phyloP scores from a whole-genome alignment of 2,329 filamentous ascomycete species.

The Epichloe sylvatica region DNA sequence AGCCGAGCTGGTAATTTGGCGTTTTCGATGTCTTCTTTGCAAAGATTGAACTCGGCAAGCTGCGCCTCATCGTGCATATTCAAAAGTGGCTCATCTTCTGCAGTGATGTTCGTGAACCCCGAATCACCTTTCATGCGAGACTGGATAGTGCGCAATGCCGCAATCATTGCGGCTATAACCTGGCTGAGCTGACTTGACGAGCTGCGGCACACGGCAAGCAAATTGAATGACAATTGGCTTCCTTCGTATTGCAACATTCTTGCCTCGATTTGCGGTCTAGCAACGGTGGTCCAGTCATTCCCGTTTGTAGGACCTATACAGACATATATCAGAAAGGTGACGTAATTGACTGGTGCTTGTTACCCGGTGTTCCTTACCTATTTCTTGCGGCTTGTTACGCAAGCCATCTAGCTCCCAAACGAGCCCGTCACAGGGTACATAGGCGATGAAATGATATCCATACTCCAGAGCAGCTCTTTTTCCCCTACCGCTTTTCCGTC shows the following conservation, averaged over 20 bases:
- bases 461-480: conserved; percentile 39
- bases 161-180: conserved; percentile 30
- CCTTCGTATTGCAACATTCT: conserved; percentile 56
- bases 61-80: conserved; percentile 10
- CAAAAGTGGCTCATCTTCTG: conserved; percentile 11
- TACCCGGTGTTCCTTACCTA: conserved; percentile 14
- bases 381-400: conserved; percentile 46
- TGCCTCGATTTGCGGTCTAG: conserved; percentile 47
- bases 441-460: conserved; percentile 80
- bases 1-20: conserved; percentile 9
- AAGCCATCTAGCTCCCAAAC: conserved; percentile 88
- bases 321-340: neutral
- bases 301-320: conserved; percentile 10
- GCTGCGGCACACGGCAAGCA: conserved; percentile 60
- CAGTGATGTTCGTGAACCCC: conserved; percentile 12
- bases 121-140: conserved; percentile 13
- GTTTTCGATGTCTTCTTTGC: conserved; percentile 12
- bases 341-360: neutral
- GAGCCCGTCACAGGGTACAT: conserved; percentile 58
- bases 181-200: conserved; percentile 38
- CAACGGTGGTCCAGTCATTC: conserved; percentile 52
- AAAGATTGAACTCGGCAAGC: conserved; percentile 20
- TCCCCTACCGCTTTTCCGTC: conserved; percentile 16
- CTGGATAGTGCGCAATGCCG: conserved; percentile 26
- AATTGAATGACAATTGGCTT: conserved; percentile 57